Evolutionary conservation across 495 filamentous ascomycete genomes (phyloP), one percentile per base, ranked within the genome.

Genomic region (Annulohypoxylon moriforme): DNA sequence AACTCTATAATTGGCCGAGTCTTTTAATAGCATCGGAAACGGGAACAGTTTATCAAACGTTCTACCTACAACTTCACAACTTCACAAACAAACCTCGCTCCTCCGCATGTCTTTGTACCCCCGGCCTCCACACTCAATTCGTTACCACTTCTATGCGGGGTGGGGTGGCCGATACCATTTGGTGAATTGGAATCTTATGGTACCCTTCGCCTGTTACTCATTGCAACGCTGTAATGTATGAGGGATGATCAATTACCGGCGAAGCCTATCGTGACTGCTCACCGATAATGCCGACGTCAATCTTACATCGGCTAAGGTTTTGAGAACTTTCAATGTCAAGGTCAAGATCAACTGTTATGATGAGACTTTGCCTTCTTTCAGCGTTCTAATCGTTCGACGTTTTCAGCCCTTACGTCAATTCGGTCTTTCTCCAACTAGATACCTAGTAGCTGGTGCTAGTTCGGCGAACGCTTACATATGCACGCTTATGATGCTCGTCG

Each of bases 41-140:
- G 40, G 40, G 40, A 20, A 18, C 40, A n/a, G 40, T 16, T 44
- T 44, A 44, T 44, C 40, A 33, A 27, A 27, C 25, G 10, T n/a
- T 25, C 25, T 27, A 27, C 20, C 27, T 9, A 9, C 22, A 24
- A 40, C 36, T 13, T 14, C 13, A 40, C 11, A 40, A 4, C 36
- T 14, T 40, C 36, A 40, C 33, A 36, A 36, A 36, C 33, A 36
- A 36, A 31, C 49, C 31, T 20, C 49, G 8, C 29, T 27, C 25
- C 68, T 71, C 34, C 56, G 33, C 47, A 38, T 36, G 9, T 36
- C 38, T 29, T 14, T n/a, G 13, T 33, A 55, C 33, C 61, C 61
- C 44, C 25, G 34, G 25, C 36, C 57, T 57, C 62, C 22, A 63
- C n/a, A 31, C 57, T 52, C 36, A 31, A 67, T 62, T 67, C 47